A percentile compares a stretch with the other conserved stretches of the same genome.
Evolutionary conservation across 2,329 filamentous ascomycete genomes (phyloP).

Genomic region (Fusarium pseudocircinatum): DNA sequence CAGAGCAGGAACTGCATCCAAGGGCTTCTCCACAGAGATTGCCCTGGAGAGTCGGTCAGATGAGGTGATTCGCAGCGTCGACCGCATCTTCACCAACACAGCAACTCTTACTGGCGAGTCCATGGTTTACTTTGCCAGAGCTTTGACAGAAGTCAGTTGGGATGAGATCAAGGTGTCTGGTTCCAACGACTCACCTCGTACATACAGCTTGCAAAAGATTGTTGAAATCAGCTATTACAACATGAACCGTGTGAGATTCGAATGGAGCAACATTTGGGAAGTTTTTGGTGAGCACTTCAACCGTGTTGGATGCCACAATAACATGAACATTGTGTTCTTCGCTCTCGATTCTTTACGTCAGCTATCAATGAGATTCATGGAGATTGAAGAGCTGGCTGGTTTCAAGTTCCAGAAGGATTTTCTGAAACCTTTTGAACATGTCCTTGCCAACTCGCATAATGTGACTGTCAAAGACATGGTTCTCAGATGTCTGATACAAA

Average conservation of each 20-base stretch:
- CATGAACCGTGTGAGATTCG: slow-evolving; percentile 97
- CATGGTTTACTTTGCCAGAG: slow-evolving; percentile 93
- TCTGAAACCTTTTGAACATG: slow-evolving; percentile 96
- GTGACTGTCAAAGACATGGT: slow-evolving; percentile 98
- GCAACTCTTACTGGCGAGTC: slow-evolving; percentile 92
- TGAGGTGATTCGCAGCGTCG: slow-evolving; percentile 91
- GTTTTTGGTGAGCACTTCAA: slow-evolving; percentile 99
- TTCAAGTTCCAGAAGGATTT: slow-evolving; percentile 99
- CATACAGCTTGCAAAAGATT: slow-evolving; percentile 96
- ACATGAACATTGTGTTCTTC: slow-evolving; percentile 97
- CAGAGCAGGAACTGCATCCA: slow-evolving; percentile 67
- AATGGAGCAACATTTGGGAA: slow-evolving; percentile 98
- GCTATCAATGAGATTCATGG: slow-evolving; percentile 98
- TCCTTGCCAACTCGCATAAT: slow-evolving; percentile 91
- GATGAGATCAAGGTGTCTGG: slow-evolving; percentile 98
- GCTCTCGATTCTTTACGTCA: slow-evolving; percentile 95
- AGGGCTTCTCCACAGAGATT: slow-evolving; percentile 78
- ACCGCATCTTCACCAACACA: slow-evolving; percentile 96
- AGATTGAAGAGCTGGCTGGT: slow-evolving; percentile 95
- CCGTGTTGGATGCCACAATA: slow-evolving; percentile 93
- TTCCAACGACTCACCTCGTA: slow-evolving; percentile 92
- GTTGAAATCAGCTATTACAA: slow-evolving; percentile 99
- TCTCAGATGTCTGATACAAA: slow-evolving; percentile 93
- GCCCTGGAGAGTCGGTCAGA: slow-evolving; percentile 92
- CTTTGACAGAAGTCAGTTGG: slow-evolving; percentile 96